Conservation (phyloP, 345 rosid genomes). For the Viola odorata region DNA sequence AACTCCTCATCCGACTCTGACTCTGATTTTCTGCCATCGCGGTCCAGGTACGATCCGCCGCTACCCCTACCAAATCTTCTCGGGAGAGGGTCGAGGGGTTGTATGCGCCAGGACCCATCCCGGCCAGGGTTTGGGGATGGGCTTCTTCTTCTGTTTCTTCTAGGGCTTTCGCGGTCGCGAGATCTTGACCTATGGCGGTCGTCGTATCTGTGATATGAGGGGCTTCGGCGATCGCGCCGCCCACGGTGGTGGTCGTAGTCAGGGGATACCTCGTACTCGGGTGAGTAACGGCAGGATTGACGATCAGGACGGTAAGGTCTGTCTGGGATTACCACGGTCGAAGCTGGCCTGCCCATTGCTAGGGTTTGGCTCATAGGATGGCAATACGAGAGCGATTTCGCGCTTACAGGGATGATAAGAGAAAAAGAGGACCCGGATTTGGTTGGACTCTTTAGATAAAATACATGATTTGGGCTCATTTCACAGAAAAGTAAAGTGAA, state of each 20-base stretch:
- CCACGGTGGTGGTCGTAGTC: slow-evolving; percentile 7
- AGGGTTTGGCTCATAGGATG: not conserved
- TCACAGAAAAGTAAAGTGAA: too few species aligned
- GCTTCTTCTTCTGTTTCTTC: slow-evolving; percentile 16
- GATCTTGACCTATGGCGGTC: slow-evolving; percentile 21
- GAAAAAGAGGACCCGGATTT: not conserved
- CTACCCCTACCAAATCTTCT: slow-evolving; percentile 18
- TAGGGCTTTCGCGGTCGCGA: slow-evolving; percentile 7
- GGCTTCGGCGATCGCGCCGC: slow-evolving; percentile 15
- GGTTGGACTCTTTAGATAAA: too few species aligned
- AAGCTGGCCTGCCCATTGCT: slow-evolving; percentile 32
- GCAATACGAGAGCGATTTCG: too few species aligned
- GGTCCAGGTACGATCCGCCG: slow-evolving; percentile 7
- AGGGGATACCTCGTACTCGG: slow-evolving; percentile 27
- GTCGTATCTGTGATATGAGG: slow-evolving; percentile 27
- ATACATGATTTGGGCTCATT: too few species aligned
- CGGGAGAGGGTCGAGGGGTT: slow-evolving; percentile 19
- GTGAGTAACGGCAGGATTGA: slow-evolving; percentile 18
- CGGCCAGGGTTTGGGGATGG: slow-evolving; percentile 15
- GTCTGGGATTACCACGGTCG: slow-evolving; percentile 25
- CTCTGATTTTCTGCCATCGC: slow-evolving; percentile 32
- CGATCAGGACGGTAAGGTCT: slow-evolving; percentile 18
- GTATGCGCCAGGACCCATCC: not conserved
- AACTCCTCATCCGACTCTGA: slow-evolving; percentile 88
- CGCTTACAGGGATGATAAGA: not conserved